Evolutionary conservation across 441 rosid genomes (phyloP).

Genomic region (Adansonia madagascariensis): DNA sequence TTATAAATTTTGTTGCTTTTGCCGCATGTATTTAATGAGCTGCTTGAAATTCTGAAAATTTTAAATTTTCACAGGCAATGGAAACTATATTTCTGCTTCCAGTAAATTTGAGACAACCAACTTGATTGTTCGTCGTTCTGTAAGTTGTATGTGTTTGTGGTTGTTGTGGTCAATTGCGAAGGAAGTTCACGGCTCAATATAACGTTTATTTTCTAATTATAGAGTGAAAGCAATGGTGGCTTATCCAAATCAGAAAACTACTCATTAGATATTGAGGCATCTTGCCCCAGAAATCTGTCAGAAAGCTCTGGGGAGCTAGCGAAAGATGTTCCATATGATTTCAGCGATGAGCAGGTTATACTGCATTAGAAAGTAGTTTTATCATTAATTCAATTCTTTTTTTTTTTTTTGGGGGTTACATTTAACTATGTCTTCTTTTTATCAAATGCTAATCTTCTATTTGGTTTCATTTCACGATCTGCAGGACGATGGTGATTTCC

Average conservation of each 20-base stretch:
- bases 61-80: constrained; percentile 50
- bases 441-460: constrained; percentile 21
- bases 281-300: constrained; percentile 34
- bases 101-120: constrained; percentile 46
- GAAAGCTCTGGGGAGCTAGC: constrained; percentile 40
- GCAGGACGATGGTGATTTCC: constrained; percentile 96
- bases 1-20: constrained; percentile 33
- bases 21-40: constrained; percentile 28
- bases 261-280: constrained; percentile 41
- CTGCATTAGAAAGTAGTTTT: not conserved
- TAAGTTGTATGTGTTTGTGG: constrained; percentile 99
- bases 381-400: not conserved
- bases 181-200: constrained; percentile 53
- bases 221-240: constrained; percentile 65
- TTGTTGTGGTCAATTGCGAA: constrained; percentile 49
- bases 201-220: constrained; percentile 49
- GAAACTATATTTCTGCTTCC: constrained; percentile 41
- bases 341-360: constrained; percentile 77
- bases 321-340: constrained; percentile 56
- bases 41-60: constrained; percentile 34
- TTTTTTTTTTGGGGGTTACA: not conserved
- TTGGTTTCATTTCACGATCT: constrained; percentile 38
- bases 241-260: constrained; percentile 47
- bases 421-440: not conserved
- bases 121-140: constrained; percentile 92